Percentiles rank a stretch among this genome's conserved stretches.
phyloP scores from a whole-genome alignment of 495 filamentous ascomycete species.

The Tirmania nivea region DNA sequence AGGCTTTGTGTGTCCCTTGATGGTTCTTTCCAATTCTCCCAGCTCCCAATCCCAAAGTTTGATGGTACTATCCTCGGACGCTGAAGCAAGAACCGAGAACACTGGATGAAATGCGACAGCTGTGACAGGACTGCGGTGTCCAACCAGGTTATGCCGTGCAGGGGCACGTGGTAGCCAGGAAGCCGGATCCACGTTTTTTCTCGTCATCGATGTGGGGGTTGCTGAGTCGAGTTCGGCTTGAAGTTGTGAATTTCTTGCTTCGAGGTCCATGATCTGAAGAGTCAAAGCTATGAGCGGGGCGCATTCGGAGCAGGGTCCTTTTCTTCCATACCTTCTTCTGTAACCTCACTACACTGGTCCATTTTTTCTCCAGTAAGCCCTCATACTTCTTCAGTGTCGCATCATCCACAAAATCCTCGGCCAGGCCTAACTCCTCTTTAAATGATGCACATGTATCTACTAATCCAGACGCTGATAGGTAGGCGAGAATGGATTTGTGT shows the following conservation, averaged over 20 bases:
- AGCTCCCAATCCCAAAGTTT: constrained; percentile 99
- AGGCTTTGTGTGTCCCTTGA: constrained; percentile 83
- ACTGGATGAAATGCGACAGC: constrained; percentile 88
- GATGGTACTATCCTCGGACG: constrained; percentile 67
- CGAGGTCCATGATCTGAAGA: constrained; percentile 77
- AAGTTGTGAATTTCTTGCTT: constrained; percentile 43
- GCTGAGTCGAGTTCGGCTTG: constrained; percentile 68
- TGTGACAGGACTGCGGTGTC: constrained; percentile 61
- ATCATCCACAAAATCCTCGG: constrained; percentile 48
- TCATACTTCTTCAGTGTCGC: constrained; percentile 72
- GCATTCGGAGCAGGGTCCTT: constrained; percentile 3
- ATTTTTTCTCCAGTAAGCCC: constrained; percentile 80
- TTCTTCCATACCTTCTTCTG: constrained; percentile 55
- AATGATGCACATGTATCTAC: constrained; percentile 44
- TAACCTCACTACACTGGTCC: constrained; percentile 75
- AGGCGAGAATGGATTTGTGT: constrained; percentile 79
- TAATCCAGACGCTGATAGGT: constrained; percentile 53
- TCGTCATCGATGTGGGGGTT: constrained; percentile 62
- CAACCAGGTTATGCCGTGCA: constrained; percentile 61
- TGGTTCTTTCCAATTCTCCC: constrained; percentile 72
- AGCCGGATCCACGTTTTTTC: constrained; percentile 61
- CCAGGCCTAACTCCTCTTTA: constrained; percentile 39
- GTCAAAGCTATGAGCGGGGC: constrained; percentile 5
- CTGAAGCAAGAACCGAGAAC: constrained; percentile 78
- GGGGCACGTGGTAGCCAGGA: constrained; percentile 70